Evolutionary conservation across 2,329 filamentous ascomycete genomes (phyloP).

Genomic region (Cladosporium sphaerospermum): DNA sequence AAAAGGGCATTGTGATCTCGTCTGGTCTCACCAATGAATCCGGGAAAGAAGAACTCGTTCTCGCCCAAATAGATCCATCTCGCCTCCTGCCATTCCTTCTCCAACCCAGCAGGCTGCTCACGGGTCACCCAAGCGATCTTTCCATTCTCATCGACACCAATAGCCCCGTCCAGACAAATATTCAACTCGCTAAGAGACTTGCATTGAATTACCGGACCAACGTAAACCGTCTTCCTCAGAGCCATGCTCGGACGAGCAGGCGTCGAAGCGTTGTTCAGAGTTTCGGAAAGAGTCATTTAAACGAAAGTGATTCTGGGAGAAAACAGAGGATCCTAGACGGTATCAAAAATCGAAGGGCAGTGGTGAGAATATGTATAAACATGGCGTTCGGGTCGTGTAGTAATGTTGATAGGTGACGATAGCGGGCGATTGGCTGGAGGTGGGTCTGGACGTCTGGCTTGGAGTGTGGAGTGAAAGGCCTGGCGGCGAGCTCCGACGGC

Average conservation of each 20-base stretch:
- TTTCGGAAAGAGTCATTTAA: too few species aligned
- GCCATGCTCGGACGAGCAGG: conserved; percentile 8
- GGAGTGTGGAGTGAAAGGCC: background rate
- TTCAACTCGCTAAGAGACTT: conserved; percentile 44
- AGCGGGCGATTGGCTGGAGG: conserved; percentile 8
- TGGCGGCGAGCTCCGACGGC: background rate
- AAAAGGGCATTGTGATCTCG: too few species aligned
- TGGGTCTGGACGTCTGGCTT: background rate
- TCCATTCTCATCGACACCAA: conserved; percentile 48
- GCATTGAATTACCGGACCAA: conserved; percentile 58
- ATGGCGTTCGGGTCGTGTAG: background rate
- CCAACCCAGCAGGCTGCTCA: conserved; percentile 20
- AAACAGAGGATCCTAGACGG: background rate
- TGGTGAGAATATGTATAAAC: background rate
- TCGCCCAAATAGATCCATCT: conserved; percentile 35
- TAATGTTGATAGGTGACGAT: background rate
- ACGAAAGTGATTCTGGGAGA: background rate
- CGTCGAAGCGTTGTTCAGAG: background rate
- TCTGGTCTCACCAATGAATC: conserved; percentile 60
- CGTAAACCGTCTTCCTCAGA: conserved; percentile 42
- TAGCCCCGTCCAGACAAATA: conserved; percentile 40
- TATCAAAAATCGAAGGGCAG: background rate
- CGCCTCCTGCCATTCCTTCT: conserved; percentile 36
- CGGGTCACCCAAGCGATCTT: conserved; percentile 45
- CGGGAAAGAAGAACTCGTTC: conserved; percentile 74